A percentile compares a stretch with the other conserved stretches of the same genome.
These are phyloP conservation scores for Neofusicoccum sp. DNA, from an alignment of 2,329 filamentous ascomycete genomes.

Conservation along the genomic window DNA sequence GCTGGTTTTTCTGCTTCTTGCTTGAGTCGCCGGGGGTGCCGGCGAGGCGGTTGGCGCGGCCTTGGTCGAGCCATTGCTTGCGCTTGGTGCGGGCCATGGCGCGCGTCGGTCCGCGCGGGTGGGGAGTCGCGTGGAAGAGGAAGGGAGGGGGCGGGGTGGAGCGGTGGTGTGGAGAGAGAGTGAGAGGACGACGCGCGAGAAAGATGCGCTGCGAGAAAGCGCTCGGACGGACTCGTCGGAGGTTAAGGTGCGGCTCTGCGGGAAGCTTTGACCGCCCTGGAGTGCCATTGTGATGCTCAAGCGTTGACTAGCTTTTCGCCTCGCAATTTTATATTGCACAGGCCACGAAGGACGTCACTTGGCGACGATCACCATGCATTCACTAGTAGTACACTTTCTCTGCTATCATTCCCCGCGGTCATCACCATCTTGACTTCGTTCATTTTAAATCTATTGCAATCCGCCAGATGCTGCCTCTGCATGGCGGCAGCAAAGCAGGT, in stretches of 20 bases:
- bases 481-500: neutral
- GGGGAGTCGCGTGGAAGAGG: neutral
- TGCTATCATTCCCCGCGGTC: neutral
- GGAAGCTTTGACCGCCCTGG: slow-evolving; percentile 4
- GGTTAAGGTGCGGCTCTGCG: slow-evolving; percentile 20
- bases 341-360: neutral
- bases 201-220: too few species aligned
- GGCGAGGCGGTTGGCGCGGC: slow-evolving; percentile 8
- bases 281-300: neutral
- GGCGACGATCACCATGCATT: neutral
- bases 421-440: slow-evolving; percentile 7
- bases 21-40: neutral
- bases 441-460: slow-evolving; percentile 11
- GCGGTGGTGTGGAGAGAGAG: neutral
- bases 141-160: neutral
- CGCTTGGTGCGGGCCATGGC: slow-evolving; percentile 13
- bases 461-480: neutral
- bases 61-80: slow-evolving; percentile 4
- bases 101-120: neutral
- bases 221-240: slow-evolving; percentile 7
- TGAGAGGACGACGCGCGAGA: too few species aligned
- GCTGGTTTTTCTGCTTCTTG: neutral
- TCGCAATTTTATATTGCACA: neutral
- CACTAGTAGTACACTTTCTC: neutral
- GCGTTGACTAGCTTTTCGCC: neutral